Percentiles rank a stretch among this genome's conserved stretches.
Evolutionary conservation across 345 rosid species (phyloP).

Genomic region (Salix suchowensis): DNA sequence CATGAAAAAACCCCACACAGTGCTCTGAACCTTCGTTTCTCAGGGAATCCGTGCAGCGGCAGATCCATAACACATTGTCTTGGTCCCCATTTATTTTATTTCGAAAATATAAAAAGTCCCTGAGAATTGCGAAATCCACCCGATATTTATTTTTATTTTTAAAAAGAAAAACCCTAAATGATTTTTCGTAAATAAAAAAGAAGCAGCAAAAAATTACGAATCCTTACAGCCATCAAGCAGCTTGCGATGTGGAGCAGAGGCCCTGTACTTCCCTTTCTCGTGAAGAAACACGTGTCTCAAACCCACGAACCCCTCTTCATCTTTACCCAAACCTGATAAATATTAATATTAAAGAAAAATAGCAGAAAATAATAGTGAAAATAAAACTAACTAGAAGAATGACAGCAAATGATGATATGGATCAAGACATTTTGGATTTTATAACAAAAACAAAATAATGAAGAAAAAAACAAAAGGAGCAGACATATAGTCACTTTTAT

Average conservation of each 20-base stretch:
- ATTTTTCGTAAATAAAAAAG: neutral
- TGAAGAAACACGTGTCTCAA: neutral
- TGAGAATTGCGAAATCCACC: neutral
- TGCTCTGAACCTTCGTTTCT: too few relatives aligned
- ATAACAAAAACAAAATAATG: neutral
- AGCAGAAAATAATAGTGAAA: neutral
- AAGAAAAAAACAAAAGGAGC: neutral
- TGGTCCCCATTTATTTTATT: neutral
- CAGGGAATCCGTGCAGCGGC: too few relatives aligned
- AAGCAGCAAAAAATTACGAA: neutral
- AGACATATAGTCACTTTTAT: conserved; percentile 2
- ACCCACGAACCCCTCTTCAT: neutral
- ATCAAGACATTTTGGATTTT: neutral
- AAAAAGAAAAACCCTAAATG: neutral
- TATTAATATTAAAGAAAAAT: neutral
- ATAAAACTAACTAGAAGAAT: neutral
- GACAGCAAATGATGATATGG: neutral
- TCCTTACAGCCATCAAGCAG: conserved; percentile 30
- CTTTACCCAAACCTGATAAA: conserved; percentile 6
- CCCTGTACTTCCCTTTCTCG: conserved; percentile 4
- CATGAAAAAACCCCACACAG: too few relatives aligned
- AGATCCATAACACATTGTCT: neutral
- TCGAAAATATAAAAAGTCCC: neutral
- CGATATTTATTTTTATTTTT: neutral
- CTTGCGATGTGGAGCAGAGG: conserved; percentile 43